A percentile compares a stretch with the other conserved stretches of the same genome.
phyloP scores from a whole-genome alignment of 306 rosid genomes.

The Quercus alba region DNA sequence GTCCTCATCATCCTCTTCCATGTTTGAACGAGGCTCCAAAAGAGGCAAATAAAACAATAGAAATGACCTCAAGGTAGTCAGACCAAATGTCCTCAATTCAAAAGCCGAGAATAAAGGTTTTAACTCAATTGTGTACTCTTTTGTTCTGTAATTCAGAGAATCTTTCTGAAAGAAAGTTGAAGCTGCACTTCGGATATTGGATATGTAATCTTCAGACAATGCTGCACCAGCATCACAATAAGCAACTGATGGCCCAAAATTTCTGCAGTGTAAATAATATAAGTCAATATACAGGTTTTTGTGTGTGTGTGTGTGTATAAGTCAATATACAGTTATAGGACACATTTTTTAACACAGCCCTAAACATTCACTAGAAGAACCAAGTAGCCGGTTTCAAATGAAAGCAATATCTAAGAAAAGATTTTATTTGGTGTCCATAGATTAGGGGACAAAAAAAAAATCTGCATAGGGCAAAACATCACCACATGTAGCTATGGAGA shows the following conservation, averaged over 20 bases:
- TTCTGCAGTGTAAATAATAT: constrained; percentile 28
- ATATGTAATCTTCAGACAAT: constrained; percentile 43
- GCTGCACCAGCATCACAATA: constrained; percentile 73
- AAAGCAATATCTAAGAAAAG: background rate
- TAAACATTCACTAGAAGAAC: background rate
- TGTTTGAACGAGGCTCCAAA: constrained; percentile 64
- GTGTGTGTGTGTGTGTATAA: background rate
- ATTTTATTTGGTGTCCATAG: background rate
- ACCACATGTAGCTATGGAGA: background rate
- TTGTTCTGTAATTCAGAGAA: constrained; percentile 44
- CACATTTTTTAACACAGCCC: background rate
- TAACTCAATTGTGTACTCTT: constrained; percentile 55
- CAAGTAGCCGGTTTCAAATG: background rate
- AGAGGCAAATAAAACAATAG: constrained; percentile 74
- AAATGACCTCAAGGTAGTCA: constrained; percentile 69
- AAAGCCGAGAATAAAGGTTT: constrained; percentile 83
- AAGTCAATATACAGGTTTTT: constrained; percentile 12
- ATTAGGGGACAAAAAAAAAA: background rate
- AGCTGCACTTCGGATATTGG: constrained; percentile 37
- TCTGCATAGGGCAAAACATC: background rate
- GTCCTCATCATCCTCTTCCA: constrained; percentile 73
- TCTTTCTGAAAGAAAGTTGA: constrained; percentile 50
- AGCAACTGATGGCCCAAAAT: constrained; percentile 60
- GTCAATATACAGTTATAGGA: constrained; percentile 29
- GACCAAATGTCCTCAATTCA: constrained; percentile 43